These are phyloP conservation scores for Saccharomycopsis capsularis DNA, from an alignment of 805 yeast species.

Conservation along the genomic window DNA sequence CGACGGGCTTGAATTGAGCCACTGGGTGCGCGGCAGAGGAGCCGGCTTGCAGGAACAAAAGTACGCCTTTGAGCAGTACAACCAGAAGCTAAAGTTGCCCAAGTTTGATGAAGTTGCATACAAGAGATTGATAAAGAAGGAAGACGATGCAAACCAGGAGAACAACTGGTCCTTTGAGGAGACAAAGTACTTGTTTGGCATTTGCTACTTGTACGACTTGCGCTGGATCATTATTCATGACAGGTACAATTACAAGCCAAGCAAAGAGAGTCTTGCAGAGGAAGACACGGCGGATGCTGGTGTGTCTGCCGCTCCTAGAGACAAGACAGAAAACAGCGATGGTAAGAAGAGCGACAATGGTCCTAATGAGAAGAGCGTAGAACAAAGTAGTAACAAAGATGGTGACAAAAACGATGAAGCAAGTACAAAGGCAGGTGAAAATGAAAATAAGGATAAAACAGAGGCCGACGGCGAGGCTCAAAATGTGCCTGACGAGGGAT, in stretches of 20 bases:
- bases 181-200: constrained; percentile 67
- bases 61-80: constrained; percentile 72
- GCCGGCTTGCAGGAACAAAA: background rate
- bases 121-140: constrained; percentile 40
- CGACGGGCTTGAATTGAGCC: constrained; percentile 51
- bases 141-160: constrained; percentile 22
- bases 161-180: constrained; percentile 66
- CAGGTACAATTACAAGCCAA: constrained; percentile 34
- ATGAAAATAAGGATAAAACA: background rate
- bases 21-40: constrained; percentile 74
- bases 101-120: constrained; percentile 58
- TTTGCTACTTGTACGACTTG: constrained; percentile 47
- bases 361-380: background rate
- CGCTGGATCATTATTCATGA: constrained; percentile 65
- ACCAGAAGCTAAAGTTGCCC: constrained; percentile 64
- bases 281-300: too few species aligned
- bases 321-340: background rate
- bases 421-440: too few species aligned
- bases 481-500: too few species aligned
- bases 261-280: too few species aligned
- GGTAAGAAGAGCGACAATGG: background rate
- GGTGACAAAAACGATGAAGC: too few species aligned
- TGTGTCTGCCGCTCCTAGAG: too few species aligned
- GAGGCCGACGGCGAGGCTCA: too few species aligned
- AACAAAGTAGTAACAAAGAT: too few species aligned